Percentiles rank a stretch among this genome's conserved stretches.
Conservation (phyloP, 2,329 filamentous ascomycete genomes). For the Fusarium albosuccineum region DNA sequence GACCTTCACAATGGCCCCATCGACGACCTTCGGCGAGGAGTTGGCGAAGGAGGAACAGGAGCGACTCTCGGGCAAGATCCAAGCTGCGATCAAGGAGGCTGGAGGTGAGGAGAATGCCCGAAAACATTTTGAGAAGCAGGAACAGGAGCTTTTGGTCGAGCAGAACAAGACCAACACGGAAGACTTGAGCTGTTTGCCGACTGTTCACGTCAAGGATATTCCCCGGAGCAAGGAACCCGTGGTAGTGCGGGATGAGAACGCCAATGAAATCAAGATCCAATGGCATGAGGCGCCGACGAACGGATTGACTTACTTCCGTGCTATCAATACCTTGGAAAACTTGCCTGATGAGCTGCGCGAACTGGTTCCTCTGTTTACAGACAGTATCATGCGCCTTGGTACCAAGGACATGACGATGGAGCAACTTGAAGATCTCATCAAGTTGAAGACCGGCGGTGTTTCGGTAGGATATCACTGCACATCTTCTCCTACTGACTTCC, state of each 20-base stretch:
- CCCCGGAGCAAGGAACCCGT: constrained; percentile 77
- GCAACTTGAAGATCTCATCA: constrained; percentile 94
- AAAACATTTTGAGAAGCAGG: constrained; percentile 79
- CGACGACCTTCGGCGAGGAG: constrained; percentile 78
- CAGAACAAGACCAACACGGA: constrained; percentile 88
- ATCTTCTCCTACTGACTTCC: constrained; percentile 79
- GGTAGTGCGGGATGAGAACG: constrained; percentile 71
- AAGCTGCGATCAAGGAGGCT: constrained; percentile 74
- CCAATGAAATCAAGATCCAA: constrained; percentile 78
- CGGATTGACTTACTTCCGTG: constrained; percentile 94
- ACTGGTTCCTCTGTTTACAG: constrained; percentile 90
- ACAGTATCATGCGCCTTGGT: constrained; percentile 92
- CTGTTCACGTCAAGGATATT: constrained; percentile 90
- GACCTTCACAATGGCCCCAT: constrained; percentile 95
- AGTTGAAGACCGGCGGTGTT: constrained; percentile 94
- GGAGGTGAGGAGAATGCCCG: constrained; percentile 79
- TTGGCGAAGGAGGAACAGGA: constrained; percentile 81
- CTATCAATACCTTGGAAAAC: constrained; percentile 82
- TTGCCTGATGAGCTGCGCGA: constrained; percentile 87
- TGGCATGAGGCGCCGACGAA: constrained; percentile 96
- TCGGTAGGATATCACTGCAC: constrained; percentile 87
- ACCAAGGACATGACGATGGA: constrained; percentile 92
- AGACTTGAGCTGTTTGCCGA: constrained; percentile 88
- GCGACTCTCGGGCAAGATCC: constrained; percentile 81
- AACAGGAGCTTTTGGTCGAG: constrained; percentile 82